phyloP scores from a whole-genome alignment of 495 filamentous ascomycete species.

The Parmelia sp. region DNA sequence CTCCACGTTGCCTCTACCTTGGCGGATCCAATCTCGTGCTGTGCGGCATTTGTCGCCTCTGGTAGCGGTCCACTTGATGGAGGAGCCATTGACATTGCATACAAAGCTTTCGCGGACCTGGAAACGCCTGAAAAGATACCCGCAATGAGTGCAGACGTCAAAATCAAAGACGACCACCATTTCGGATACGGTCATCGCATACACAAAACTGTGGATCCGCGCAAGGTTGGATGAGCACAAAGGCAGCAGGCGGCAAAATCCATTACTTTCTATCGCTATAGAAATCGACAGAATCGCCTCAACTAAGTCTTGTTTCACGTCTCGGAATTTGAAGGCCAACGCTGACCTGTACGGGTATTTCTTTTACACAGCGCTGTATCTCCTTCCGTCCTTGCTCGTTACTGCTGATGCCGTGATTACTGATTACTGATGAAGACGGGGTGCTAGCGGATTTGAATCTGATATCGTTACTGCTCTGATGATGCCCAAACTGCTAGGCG shows the following conservation, averaged over 20 bases:
- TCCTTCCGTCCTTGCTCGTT: too few species aligned
- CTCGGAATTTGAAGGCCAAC: conserved; percentile 45
- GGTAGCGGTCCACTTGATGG: conserved; percentile 47
- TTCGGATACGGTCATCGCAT: too few species aligned
- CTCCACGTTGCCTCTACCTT: conserved; percentile 45
- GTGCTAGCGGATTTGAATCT: too few species aligned
- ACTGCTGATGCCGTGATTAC: too few species aligned
- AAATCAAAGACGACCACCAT: conserved; percentile 40
- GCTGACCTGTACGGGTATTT: conserved; percentile 49
- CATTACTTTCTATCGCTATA: conserved; percentile 40
- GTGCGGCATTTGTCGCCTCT: conserved; percentile 36
- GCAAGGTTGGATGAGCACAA: conserved; percentile 24
- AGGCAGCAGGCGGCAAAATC: neutral
- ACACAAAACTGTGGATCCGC: conserved; percentile 46
- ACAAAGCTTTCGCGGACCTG: conserved; percentile 38
- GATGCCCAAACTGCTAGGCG: too few species aligned
- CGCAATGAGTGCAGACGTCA: conserved; percentile 39
- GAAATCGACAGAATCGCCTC: conserved; percentile 45
- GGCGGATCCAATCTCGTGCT: conserved; percentile 40
- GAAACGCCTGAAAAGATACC: conserved; percentile 42
- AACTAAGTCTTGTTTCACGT: conserved; percentile 43
- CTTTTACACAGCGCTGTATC: conserved; percentile 45
- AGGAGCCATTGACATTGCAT: conserved; percentile 48
- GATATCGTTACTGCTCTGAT: too few species aligned
- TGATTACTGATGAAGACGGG: too few species aligned